A percentile compares a stretch with the other conserved stretches of the same genome.
These are phyloP conservation scores for Podospora pseudoanserina DNA, from an alignment of 495 filamentous ascomycete species.

Conservation along the genomic window DNA sequence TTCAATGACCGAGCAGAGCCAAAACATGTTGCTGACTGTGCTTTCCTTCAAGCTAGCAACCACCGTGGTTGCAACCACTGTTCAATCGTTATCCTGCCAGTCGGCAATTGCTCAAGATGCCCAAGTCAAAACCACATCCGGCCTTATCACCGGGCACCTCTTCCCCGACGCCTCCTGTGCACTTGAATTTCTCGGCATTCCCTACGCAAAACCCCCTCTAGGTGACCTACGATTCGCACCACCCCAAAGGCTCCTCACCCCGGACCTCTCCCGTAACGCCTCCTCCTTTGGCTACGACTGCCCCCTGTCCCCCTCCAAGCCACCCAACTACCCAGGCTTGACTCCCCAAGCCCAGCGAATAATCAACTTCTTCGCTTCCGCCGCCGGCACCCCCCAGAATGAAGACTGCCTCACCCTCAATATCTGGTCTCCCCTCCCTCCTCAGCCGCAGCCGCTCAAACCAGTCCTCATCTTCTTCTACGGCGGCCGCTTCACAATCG, in stretches of 20 bases:
- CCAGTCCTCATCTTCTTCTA: constrained; percentile 36
- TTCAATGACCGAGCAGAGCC: not conserved
- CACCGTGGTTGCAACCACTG: not conserved
- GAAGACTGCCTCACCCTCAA: constrained; percentile 56
- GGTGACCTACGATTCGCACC: constrained; percentile 46
- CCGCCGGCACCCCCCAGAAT: constrained; percentile 14
- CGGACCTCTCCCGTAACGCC: constrained; percentile 10
- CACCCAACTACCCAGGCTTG: constrained; percentile 20
- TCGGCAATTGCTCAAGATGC: not conserved
- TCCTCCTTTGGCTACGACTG: constrained; percentile 19
- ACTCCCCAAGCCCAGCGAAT: constrained; percentile 21
- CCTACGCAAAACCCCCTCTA: constrained; percentile 51
- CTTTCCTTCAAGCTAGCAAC: not conserved
- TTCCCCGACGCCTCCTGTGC: constrained; percentile 15
- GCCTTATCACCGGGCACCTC: constrained; percentile 19
- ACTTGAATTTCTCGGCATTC: constrained; percentile 51
- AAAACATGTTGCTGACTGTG: not conserved
- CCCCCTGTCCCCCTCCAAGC: constrained; percentile 6
- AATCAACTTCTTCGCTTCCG: constrained; percentile 15
- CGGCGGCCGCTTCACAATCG: constrained; percentile 32
- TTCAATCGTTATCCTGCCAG: not conserved
- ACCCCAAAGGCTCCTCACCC: constrained; percentile 16
- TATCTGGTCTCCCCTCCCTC: constrained; percentile 38
- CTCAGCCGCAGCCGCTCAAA: constrained; percentile 14
- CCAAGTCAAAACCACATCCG: constrained; percentile 1